Base-by-base conservation (phyloP, 1,139 yeast species). In the Nakaseomyces nivariensis region DNA sequence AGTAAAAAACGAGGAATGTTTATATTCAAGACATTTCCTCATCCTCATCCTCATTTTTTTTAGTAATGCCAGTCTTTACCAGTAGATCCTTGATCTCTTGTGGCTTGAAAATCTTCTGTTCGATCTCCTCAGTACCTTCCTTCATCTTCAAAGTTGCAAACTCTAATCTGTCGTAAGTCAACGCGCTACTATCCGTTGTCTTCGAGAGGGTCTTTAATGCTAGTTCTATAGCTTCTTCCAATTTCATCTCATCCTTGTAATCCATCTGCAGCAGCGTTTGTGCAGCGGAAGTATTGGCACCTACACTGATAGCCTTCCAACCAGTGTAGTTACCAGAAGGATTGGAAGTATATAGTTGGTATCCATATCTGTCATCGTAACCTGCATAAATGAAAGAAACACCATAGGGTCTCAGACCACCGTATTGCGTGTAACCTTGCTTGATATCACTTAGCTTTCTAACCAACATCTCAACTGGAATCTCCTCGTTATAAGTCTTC, bases 281-380 rank as follows among this genome's bases (percentile, higher is more conserved):
- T 1, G 97, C 97, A 43, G 96, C 90, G 4, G 96, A 81, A 57
- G 88, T 90, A 71, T 92, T 94, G 51, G 97, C 96, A 41, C 99
- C 99, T 55, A 92, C 92, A 61, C 90, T 79, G 42, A 97, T 90
- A 44, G 98, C 98, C 69, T 86, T 89, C 99, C 99, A 94, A 29
- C 98, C 98, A 37, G 95, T 81, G 67, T 89, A 94, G 70, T 94
- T 94, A 37, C 99, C 99, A 0, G 96, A 85, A 11, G 99, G 99
- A 66, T 94, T 92, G 24, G 96, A 85, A 22, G 96, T 90, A 70
- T 85, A 94, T 58, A 94, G 75, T 70, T 94, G 98, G 74, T 85
- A 92, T 47, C 90, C 88, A 61, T 83, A 85, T 61, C 88, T 73
- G 52, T 88, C 94, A 67, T 94, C 98, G 66, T 84, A 85, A 4